phyloP scores from a whole-genome alignment of 208 protist genomes.

The Acanthamoeba healyi region DNA sequence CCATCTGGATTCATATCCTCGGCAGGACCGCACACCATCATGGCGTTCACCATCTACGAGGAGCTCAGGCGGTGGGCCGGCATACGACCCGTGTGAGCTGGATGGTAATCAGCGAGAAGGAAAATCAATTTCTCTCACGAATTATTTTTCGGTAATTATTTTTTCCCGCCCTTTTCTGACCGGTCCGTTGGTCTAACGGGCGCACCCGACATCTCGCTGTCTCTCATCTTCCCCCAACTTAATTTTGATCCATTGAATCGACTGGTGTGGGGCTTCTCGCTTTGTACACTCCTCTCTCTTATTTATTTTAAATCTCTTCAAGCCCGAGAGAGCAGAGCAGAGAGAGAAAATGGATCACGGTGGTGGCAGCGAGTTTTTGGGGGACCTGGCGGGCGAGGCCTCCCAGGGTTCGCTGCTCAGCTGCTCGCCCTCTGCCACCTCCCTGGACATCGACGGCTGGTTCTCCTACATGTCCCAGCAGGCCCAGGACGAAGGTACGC shows the following conservation, averaged over 20 bases:
- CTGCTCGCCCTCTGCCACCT: slow-evolving; percentile 58
- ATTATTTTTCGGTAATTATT: too few relatives aligned
- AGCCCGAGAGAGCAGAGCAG: too few relatives aligned
- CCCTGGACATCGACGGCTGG: slow-evolving; percentile 28
- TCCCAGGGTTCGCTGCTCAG: slow-evolving; percentile 37
- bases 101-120: background rate
- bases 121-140: too few relatives aligned
- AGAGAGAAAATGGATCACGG: background rate
- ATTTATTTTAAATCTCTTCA: background rate
- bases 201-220: too few relatives aligned
- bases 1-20: too few relatives aligned
- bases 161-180: background rate
- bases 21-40: slow-evolving; percentile 45
- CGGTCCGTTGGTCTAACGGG: too few relatives aligned
- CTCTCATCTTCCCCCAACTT: too few relatives aligned
- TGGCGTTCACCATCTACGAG: slow-evolving; percentile 50
- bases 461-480: slow-evolving; percentile 16
- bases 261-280: too few relatives aligned
- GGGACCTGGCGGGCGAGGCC: background rate
- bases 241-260: too few relatives aligned
- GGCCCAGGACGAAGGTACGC: background rate
- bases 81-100: slow-evolving; percentile 31
- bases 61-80: background rate
- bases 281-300: too few relatives aligned
- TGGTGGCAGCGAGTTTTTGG: slow-evolving; percentile 9